Evolutionary conservation across 2,329 filamentous ascomycete genomes (phyloP), one percentile per base, ranked within the genome.

Genomic region (Mycosphaerelloides madeirae): DNA sequence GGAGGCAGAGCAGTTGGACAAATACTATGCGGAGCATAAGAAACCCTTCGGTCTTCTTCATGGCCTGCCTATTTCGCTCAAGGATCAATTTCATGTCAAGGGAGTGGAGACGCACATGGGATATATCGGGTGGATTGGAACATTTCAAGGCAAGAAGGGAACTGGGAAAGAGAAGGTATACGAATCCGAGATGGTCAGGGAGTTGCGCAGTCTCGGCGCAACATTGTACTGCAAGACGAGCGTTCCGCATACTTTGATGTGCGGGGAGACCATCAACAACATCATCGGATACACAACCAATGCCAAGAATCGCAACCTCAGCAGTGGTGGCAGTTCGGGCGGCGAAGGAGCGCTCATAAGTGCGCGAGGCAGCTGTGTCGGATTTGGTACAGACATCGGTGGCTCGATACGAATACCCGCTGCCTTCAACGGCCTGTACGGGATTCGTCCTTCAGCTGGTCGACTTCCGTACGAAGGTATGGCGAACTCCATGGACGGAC

Each of bases 51-150:
- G 72, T n/a, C 66, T 69, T 16, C 58, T 75, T 8, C 72, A 75
- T 52, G 72, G 72, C 6, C 57, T 75, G 3, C 71, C 71, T 29
- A 66, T 75, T 52, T 71, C 67, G 18, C 50, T 74, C 20, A 75
- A 74, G 46, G 72, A 75, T 48, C 72, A 74, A 43, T 74, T 74
- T 54, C 69, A 74, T 43, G 66, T 74, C 46, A 59, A 66, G 41
- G 69, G 65, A n/a, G 67, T 70, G 22, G 70, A 73, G 41, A 73
- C 68, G 28, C 64, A 63, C 1, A 66, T 83, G 70, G 80, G 79
- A 11, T 84, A 83, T 55, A 69, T 83, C 18, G 78, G 80, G n/a
- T 81, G 79, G 73, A 76, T 83, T n/a, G 76, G 74, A 6, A 77
- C 76, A 0, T 77, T 81, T 51, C 65, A 83, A 61, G 79, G 76